These are phyloP conservation scores for Nitzschia sp. DNA, from an alignment of 108 stramenopile genomes.

Conservation along the genomic window DNA sequence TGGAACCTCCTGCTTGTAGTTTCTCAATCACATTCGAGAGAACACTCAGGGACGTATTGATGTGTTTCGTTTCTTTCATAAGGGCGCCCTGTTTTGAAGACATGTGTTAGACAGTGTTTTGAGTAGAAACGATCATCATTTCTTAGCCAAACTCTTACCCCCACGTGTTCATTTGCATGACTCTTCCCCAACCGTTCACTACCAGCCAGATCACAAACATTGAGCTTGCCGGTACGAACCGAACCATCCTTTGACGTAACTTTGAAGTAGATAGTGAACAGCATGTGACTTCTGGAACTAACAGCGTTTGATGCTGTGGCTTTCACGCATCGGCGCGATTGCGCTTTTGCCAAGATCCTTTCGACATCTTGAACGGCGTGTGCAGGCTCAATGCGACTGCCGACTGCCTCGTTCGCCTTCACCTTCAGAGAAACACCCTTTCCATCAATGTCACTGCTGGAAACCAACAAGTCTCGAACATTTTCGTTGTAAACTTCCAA, in stretches of 20 bases:
- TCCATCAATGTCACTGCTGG: constrained; percentile 38
- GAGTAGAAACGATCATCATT: not conserved
- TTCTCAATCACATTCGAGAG: constrained; percentile 87
- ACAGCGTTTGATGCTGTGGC: constrained; percentile 84
- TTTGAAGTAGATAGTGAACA: constrained; percentile 80
- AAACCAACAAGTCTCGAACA: constrained; percentile 82
- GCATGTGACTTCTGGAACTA: constrained; percentile 78
- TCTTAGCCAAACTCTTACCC: constrained; percentile 4
- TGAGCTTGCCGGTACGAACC: constrained; percentile 59
- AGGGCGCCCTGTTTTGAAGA: constrained; percentile 44
- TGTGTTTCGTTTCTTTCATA: constrained; percentile 80
- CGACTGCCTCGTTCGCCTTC: constrained; percentile 65
- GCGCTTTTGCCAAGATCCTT: constrained; percentile 56
- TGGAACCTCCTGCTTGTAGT: constrained; percentile 64
- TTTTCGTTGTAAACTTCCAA: constrained; percentile 99
- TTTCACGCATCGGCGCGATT: constrained; percentile 72
- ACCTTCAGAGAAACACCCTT: constrained; percentile 55
- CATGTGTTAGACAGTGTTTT: not conserved
- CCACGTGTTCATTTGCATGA: constrained; percentile 58
- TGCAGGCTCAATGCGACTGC: constrained; percentile 51
- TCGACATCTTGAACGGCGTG: constrained; percentile 50
- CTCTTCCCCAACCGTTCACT: constrained; percentile 88
- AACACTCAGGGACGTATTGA: constrained; percentile 76
- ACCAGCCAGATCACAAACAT: constrained; percentile 90
- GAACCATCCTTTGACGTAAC: constrained; percentile 49